phyloP scores from a whole-genome alignment of 1,284 basidiomycete genomes.

The Rhodofomes roseus region DNA sequence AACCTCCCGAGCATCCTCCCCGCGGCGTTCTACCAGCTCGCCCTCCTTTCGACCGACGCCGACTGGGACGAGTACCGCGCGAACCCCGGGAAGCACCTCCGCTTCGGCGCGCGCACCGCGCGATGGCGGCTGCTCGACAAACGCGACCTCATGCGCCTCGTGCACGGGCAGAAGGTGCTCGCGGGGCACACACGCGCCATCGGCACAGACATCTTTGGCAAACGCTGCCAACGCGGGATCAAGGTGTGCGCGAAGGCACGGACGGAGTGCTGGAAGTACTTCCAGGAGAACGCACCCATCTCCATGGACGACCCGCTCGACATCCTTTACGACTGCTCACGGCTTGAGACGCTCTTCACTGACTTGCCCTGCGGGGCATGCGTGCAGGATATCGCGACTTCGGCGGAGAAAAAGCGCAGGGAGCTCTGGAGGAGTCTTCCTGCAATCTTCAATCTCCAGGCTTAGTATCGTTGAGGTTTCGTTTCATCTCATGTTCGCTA shows the following conservation, averaged over 20 bases:
- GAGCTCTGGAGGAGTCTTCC: conserved; percentile 30
- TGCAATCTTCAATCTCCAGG: conserved; percentile 28
- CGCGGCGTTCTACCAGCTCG: conserved; percentile 32
- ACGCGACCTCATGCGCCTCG: conserved; percentile 28
- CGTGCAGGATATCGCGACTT: conserved; percentile 21
- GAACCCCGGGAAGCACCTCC: conserved; percentile 27
- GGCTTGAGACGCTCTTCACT: conserved; percentile 25
- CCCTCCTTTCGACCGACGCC: conserved; percentile 28
- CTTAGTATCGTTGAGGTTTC: conserved; percentile 5
- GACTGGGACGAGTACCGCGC: conserved; percentile 30
- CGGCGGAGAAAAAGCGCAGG: conserved; percentile 29
- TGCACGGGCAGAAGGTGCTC: conserved; percentile 29
- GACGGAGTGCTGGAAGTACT: conserved; percentile 31
- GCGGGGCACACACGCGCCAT: conserved; percentile 28
- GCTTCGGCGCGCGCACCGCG: conserved; percentile 30
- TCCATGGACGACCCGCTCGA: conserved; percentile 33
- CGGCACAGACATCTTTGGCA: conserved; percentile 28
- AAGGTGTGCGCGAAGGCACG: conserved; percentile 27
- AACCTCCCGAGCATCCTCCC: conserved; percentile 30
- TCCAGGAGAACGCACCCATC: conserved; percentile 31
- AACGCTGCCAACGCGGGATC: conserved; percentile 23
- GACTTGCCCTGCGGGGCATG: conserved; percentile 28
- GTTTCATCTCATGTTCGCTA: too few species aligned
- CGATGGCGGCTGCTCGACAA: conserved; percentile 29
- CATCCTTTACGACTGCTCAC: conserved; percentile 29